Percentiles rank a stretch among this genome's conserved stretches.
phyloP scores from a whole-genome alignment of 2,329 filamentous ascomycete genomes.

The Colletotrichum lupini region DNA sequence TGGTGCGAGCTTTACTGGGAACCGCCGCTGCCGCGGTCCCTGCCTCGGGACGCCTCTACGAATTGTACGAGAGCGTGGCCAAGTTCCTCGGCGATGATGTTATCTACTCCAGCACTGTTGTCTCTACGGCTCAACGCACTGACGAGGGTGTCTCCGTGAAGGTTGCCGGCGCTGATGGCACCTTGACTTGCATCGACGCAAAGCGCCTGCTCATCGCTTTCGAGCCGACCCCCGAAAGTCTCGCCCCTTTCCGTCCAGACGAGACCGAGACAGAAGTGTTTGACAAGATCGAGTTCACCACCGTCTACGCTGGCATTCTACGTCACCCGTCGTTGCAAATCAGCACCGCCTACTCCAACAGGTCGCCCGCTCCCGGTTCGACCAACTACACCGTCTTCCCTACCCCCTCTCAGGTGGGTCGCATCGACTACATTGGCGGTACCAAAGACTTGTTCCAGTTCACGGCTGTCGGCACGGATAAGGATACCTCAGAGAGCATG shows the following conservation, averaged over 20 bases:
- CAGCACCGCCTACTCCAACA: slow-evolving; percentile 38
- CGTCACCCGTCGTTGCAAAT: slow-evolving; percentile 39
- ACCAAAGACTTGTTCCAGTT: slow-evolving; percentile 44
- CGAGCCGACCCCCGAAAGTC: slow-evolving; percentile 38
- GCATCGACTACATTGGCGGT: slow-evolving; percentile 45
- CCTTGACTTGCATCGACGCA: slow-evolving; percentile 37
- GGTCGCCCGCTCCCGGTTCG: slow-evolving; percentile 34
- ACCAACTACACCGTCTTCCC: slow-evolving; percentile 42
- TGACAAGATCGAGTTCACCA: slow-evolving; percentile 36
- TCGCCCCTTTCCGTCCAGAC: slow-evolving; percentile 37
- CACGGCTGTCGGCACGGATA: slow-evolving; percentile 42
- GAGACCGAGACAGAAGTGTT: slow-evolving; percentile 38
- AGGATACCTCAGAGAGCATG: slow-evolving; percentile 37
- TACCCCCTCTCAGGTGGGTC: slow-evolving; percentile 36
- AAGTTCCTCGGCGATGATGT: slow-evolving; percentile 37
- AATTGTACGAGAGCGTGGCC: slow-evolving; percentile 37
- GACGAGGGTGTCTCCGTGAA: slow-evolving; percentile 34
- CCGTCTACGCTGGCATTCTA: slow-evolving; percentile 41
- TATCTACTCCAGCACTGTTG: slow-evolving; percentile 39
- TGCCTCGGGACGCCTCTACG: slow-evolving; percentile 36
- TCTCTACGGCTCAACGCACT: slow-evolving; percentile 19
- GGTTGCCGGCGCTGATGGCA: slow-evolving; percentile 15
- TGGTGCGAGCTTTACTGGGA: slow-evolving; percentile 39
- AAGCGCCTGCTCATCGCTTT: slow-evolving; percentile 40
- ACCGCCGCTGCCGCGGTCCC: slow-evolving; percentile 36